These are phyloP conservation scores for Selaginella tamariscina DNA, from an alignment of 75 land plant species.

Conservation along the genomic window DNA sequence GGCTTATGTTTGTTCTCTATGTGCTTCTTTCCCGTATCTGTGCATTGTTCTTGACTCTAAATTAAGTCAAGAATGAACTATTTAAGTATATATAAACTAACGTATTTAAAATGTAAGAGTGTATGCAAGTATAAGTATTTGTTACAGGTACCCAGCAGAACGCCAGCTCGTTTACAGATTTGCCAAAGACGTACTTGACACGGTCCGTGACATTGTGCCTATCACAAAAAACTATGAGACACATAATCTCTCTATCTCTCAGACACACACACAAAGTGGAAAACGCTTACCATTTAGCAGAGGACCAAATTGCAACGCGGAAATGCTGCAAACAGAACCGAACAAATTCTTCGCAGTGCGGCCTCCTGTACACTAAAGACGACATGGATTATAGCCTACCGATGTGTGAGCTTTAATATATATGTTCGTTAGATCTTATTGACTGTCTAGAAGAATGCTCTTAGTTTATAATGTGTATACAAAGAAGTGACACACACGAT, in stretches of 20 bases:
- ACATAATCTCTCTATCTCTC: no score
- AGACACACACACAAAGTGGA: no score
- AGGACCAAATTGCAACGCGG: conserved; percentile 75
- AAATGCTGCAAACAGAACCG: conserved; percentile 70
- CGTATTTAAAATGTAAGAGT: background rate
- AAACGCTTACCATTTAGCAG: conserved; percentile 39
- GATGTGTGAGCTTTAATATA: no score
- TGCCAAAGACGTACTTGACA: conserved; percentile 44
- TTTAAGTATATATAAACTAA: no score
- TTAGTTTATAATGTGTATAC: no score
- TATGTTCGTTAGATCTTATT: background rate
- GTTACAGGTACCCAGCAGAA: conserved; percentile 22
- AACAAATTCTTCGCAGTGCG: conserved; percentile 53
- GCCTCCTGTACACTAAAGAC: conserved; percentile 49
- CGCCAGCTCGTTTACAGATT: conserved; percentile 32
- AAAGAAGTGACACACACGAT: no score
- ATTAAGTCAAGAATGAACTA: background rate
- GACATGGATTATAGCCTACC: no score
- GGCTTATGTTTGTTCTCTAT: conserved; percentile 42
- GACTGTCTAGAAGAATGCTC: conserved; percentile 5
- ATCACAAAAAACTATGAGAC: conserved; percentile 5
- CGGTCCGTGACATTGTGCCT: conserved; percentile 40
- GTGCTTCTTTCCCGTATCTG: conserved; percentile 33
- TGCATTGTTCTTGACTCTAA: conserved; percentile 31
- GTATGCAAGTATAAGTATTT: background rate